These are phyloP conservation scores for Pythium aristosporum DNA, from an alignment of 352 stramenopile genomes.

Conservation along the genomic window DNA sequence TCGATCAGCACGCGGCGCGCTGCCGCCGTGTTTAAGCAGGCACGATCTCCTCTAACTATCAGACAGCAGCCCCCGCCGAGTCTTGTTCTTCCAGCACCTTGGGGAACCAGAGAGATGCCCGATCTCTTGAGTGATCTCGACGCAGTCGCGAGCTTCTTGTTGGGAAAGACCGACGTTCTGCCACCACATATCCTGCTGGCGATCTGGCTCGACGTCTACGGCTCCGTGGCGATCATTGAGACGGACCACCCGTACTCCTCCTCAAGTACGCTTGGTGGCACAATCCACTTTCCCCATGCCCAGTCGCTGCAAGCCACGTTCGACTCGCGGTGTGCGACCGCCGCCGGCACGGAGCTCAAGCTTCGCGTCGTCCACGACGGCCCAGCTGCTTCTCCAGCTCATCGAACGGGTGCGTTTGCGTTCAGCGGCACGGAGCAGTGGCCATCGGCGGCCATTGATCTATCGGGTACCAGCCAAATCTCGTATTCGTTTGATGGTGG, in stretches of 20 bases:
- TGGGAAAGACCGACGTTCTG: constrained; percentile 45
- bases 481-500: constrained; percentile 58
- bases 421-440: constrained; percentile 34
- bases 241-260: constrained; percentile 58
- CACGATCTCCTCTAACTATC: background rate
- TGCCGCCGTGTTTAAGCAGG: constrained; percentile 20
- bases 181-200: constrained; percentile 55
- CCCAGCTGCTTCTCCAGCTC: background rate
- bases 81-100: constrained; percentile 39
- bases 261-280: constrained; percentile 30
- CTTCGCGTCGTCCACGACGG: constrained; percentile 11
- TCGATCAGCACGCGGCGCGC: constrained; percentile 48
- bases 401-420: constrained; percentile 6
- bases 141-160: constrained; percentile 56
- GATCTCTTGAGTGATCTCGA: constrained; percentile 57
- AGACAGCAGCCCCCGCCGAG: constrained; percentile 10
- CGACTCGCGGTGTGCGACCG: constrained; percentile 60
- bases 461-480: constrained; percentile 53
- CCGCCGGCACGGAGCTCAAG: constrained; percentile 21
- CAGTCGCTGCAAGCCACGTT: constrained; percentile 64
- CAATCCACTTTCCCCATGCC: constrained; percentile 50
- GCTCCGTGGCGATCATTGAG: constrained; percentile 56
- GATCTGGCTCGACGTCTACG: constrained; percentile 83
- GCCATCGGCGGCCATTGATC: constrained; percentile 48
- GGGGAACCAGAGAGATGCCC: constrained; percentile 40